Base-by-base conservation (phyloP, 495 filamentous ascomycete genomes). In the Astrothelium subdiscretum region DNA sequence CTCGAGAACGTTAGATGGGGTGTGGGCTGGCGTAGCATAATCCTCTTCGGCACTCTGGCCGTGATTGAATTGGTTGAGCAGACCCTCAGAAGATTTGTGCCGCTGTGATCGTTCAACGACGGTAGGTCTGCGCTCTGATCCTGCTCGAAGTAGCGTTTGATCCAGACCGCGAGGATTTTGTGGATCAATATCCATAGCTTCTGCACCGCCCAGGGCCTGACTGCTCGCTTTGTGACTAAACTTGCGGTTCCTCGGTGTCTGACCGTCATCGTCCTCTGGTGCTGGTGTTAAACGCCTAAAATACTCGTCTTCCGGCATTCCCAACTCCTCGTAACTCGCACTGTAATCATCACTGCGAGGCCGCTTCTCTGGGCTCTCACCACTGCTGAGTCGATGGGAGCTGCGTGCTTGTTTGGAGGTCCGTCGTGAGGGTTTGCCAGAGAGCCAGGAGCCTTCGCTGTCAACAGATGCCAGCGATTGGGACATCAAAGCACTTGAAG, bases 401-500 rank as follows among this genome's bases (percentile, higher is more conserved):
- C 77, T 75, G 62, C 72, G 67, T 51, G 74, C 70, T 31, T 75
- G 75, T 38, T 81, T 77, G 2, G 83, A 80, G 65, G 77, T 73
- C 54, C 80, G 73, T 51, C 80, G 77, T 63, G 81, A 73, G 61
- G 81, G 81, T 61, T 80, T 78, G 12, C 91, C 90, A 2, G 89
- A 90, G 65, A 97, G 86, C 91, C 91, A 97, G 0, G 91, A 95
- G 1, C 83, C 91, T 75, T 97, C 91, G 0, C 89, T 92, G 68
- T 95, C 91, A 62, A 97, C 85, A 0, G 89, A 92, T 8, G 89
- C 90, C 5, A 94, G 77, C 15, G 90, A 94, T 72, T 85, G 83
- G 22, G 86, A 87, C 43, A 89, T 73, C 10, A 80, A 70, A 5
- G 78, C 73, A 62, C 48, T 77, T 31, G 40, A 40, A 24, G 57